phyloP scores from a whole-genome alignment of 305 asterid species.

The Stenogyne calaminthoides region DNA sequence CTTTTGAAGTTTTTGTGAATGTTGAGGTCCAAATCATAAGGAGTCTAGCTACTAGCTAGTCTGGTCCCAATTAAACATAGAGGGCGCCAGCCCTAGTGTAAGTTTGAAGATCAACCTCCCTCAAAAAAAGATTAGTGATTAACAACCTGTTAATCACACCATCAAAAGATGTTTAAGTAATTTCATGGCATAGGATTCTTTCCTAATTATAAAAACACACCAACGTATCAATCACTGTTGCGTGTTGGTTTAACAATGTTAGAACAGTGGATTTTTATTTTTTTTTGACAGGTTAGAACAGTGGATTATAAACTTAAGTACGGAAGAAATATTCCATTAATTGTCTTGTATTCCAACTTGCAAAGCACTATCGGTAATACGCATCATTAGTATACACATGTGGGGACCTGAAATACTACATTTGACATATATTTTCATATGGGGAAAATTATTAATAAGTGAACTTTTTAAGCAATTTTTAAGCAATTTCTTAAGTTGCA shows the following conservation, averaged over 20 bases:
- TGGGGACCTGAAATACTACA: neutral
- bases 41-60: too few relatives aligned
- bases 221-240: slow-evolving; percentile 15
- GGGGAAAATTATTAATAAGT: too few relatives aligned
- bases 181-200: slow-evolving; percentile 25
- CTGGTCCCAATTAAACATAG: neutral
- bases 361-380: neutral
- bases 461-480: too few relatives aligned
- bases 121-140: too few relatives aligned
- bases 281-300: too few relatives aligned
- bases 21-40: neutral
- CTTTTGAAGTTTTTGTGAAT: neutral
- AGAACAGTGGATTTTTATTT: neutral
- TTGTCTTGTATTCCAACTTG: neutral
- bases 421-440: too few relatives aligned
- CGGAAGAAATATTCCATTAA: neutral
- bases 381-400: too few relatives aligned
- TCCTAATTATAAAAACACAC: slow-evolving; percentile 11
- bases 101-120: too few relatives aligned
- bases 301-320: neutral
- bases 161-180: neutral
- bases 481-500: too few relatives aligned
- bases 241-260: neutral
- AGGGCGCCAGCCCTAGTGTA: neutral
- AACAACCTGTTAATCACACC: neutral